phyloP scores from a whole-genome alignment of 257 asterid genomes.

The Nicotiana noctiflora region DNA sequence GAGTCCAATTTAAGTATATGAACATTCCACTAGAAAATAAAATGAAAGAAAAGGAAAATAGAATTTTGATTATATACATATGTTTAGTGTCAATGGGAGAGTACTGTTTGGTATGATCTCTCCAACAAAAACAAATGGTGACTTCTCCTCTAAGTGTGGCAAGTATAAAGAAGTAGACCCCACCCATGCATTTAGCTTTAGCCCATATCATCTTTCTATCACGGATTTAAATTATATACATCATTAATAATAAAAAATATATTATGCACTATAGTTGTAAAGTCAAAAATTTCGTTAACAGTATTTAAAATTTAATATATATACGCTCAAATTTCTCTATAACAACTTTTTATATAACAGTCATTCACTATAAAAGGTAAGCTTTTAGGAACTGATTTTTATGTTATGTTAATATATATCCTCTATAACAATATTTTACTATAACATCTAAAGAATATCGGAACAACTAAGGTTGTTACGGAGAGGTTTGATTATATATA shows the following conservation, averaged over 20 bases:
- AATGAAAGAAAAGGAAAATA: neutral
- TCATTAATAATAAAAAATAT: accelerated
- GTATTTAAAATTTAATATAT: no score
- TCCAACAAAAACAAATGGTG: constrained; percentile 4
- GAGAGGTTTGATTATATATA: no score
- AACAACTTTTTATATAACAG: no score
- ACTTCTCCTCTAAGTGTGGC: constrained; percentile 14
- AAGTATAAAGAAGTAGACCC: neutral
- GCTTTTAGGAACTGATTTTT: no score
- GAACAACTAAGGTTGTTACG: no score
- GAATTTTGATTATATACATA: neutral
- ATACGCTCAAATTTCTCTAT: no score
- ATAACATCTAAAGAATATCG: no score
- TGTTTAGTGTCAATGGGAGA: neutral
- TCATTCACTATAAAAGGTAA: no score
- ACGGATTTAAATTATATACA: neutral
- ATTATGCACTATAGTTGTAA: no score
- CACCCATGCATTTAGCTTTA: neutral
- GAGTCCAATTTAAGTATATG: constrained; percentile 7
- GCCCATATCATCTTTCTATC: neutral
- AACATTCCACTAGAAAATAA: neutral
- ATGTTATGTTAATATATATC: no score
- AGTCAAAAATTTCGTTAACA: no score
- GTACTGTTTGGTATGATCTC: constrained; percentile 8
- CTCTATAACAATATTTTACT: no score